These are phyloP conservation scores for Ophiostoma pallidulum DNA, from an alignment of 2,329 filamentous ascomycete genomes.

Conservation along the genomic window DNA sequence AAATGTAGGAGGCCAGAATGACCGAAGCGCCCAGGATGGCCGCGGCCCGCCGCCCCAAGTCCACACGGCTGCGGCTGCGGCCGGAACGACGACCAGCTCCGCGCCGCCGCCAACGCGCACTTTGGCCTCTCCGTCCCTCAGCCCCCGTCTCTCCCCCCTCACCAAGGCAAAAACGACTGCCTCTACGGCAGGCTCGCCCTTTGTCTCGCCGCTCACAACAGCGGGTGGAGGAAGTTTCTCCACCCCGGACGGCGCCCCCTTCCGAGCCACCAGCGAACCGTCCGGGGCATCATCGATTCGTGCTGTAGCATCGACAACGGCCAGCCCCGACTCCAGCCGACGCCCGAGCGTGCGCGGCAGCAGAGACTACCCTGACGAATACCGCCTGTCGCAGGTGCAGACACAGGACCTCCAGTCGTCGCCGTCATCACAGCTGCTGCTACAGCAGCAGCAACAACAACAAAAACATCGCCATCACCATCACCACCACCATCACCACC, in stretches of 20 bases:
- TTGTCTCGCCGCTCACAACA: not conserved
- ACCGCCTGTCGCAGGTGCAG: not conserved
- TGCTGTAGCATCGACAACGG: not conserved
- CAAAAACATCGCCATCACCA: not conserved
- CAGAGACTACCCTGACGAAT: not conserved
- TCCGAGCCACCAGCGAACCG: not conserved
- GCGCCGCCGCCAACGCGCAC: not conserved
- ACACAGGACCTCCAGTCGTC: not conserved
- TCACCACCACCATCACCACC: not conserved
- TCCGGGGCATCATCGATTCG: not conserved
- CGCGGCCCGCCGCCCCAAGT: not conserved
- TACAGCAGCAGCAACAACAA: not conserved
- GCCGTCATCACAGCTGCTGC: not conserved
- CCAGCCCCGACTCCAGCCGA: slow-evolving; percentile 11
- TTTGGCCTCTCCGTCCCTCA: not conserved
- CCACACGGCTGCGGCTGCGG: not conserved
- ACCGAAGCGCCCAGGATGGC: not conserved
- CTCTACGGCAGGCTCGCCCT: not conserved
- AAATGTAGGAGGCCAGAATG: not conserved
- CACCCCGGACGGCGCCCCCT: not conserved
- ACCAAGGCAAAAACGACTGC: not conserved
- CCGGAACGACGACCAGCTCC: not conserved
- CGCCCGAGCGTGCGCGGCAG: slow-evolving; percentile 8
- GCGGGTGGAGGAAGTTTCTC: too few species aligned
- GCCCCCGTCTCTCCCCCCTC: slow-evolving; percentile 1